Evolutionary conservation across 805 yeast genomes (phyloP).

Genomic region (Yamadazyma laniorum): DNA sequence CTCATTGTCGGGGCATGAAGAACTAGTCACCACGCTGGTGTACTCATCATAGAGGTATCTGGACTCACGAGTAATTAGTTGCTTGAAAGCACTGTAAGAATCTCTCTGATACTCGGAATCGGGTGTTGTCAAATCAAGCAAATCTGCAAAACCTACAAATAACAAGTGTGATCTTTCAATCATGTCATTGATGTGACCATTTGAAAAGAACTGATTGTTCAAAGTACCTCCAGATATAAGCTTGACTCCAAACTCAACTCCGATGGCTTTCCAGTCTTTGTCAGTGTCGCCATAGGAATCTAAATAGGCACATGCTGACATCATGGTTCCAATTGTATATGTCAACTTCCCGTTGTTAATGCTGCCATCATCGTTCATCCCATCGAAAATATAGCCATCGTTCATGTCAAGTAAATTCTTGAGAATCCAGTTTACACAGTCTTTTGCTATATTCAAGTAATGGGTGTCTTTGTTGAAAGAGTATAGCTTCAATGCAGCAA

Average conservation of each 20-base stretch:
- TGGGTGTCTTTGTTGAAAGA: slow-evolving; percentile 10
- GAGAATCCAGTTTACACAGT: slow-evolving; percentile 15
- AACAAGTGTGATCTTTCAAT: slow-evolving; percentile 25
- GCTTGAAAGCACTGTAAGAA: slow-evolving; percentile 19
- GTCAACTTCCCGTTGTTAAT: slow-evolving; percentile 28
- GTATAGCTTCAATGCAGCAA: slow-evolving; percentile 21
- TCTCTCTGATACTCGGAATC: slow-evolving; percentile 13
- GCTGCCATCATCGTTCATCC: slow-evolving; percentile 15
- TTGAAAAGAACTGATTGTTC: slow-evolving; percentile 17
- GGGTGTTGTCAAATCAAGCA: slow-evolving; percentile 18
- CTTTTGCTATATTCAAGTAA: slow-evolving; percentile 17
- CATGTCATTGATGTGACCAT: slow-evolving; percentile 24
- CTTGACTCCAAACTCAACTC: slow-evolving; percentile 20
- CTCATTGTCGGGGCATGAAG: slow-evolving; percentile 13
- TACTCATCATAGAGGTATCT: slow-evolving; percentile 18
- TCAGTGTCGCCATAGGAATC: slow-evolving; percentile 12
- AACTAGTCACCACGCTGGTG: slow-evolving; percentile 8
- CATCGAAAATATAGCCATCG: slow-evolving; percentile 21
- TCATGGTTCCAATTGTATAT: slow-evolving; percentile 28
- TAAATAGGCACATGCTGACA: slow-evolving; percentile 24
- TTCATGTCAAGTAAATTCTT: slow-evolving; percentile 15
- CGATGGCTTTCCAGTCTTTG: slow-evolving; percentile 20
- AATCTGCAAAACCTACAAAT: slow-evolving; percentile 27
- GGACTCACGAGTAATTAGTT: slow-evolving; percentile 19
- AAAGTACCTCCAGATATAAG: slow-evolving; percentile 16